Base-by-base conservation (phyloP, 257 asterid species). In the Henckelia pumila region DNA sequence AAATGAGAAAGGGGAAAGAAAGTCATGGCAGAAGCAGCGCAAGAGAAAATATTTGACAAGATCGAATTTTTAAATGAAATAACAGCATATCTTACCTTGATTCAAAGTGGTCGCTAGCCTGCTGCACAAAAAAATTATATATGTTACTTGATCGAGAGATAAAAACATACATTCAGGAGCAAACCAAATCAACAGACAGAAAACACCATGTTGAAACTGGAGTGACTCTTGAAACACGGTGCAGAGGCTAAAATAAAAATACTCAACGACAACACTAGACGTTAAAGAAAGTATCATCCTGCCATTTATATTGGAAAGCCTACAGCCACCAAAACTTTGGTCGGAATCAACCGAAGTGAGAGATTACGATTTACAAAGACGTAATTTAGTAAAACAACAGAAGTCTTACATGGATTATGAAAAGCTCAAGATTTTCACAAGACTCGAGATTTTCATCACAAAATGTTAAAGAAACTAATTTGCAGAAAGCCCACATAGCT, bases 41-140 rank as follows among this genome's bases (percentile, higher is more conserved):
- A 49, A 26, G 16, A 19, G 56, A 1, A 49, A 50, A 13, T 20
- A 23, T 26, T 35, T 61, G 44, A 66, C 29, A 68, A 19, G 47
- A 26, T 22, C 33, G 13, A 55, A 61, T 22, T 10, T 47, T 20
- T 25, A 47, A 64, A 53, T 50, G 64, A 63, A 64, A 57, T 3
- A 26, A 82, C 21, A 53, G 30, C 61, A 59, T 67, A 64, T 17
- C 25, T 73, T 82, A 88, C 92, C 90, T 85, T 56, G 82, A 77
- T 19, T 73, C 76, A 55, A 71, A 70, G 62, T 66, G 17, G 65
- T 76, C 84, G 32, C 60, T 71, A 57, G 75, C 90, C 95, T 88
- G 86, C 19, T 26, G 62, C 47, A 66, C 67, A 64, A 73, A 59
- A 40, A 67, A 69, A 79, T 0, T 63, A 30, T 40, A 37, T n/a